Conservation (phyloP, 345 rosid species). For the Eucalyptus erythrocorys region DNA sequence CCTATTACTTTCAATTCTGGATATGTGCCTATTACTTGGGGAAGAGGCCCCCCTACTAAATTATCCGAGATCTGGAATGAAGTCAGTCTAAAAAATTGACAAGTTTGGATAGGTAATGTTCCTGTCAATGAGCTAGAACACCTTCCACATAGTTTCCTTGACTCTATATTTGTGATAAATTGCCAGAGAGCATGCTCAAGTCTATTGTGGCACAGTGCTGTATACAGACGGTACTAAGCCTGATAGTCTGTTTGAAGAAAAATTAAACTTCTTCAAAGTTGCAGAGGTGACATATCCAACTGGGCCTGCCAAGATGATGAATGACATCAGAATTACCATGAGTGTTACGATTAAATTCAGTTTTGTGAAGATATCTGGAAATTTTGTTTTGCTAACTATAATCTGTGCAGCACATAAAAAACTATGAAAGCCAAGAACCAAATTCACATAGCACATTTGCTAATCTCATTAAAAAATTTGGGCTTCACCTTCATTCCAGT, state of each 20-base stretch:
- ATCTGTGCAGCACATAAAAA: background rate
- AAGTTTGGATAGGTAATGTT: no score
- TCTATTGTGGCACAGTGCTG: constrained; percentile 63
- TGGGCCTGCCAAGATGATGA: constrained; percentile 45
- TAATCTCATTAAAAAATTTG: background rate
- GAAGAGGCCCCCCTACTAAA: constrained; percentile 54
- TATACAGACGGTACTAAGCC: constrained; percentile 48
- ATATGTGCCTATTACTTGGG: constrained; percentile 43
- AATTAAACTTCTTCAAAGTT: constrained; percentile 59
- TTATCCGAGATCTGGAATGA: constrained; percentile 50
- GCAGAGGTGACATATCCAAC: constrained; percentile 57
- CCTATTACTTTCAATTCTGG: constrained; percentile 52
- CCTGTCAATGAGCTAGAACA: constrained; percentile 68
- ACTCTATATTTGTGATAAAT: constrained; percentile 47
- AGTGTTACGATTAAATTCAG: background rate
- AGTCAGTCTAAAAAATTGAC: no score
- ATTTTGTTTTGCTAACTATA: background rate
- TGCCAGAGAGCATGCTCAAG: constrained; percentile 59
- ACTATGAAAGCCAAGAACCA: background rate
- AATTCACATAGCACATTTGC: background rate
- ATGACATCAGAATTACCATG: background rate
- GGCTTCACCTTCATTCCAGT: background rate
- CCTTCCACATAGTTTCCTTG: constrained; percentile 77
- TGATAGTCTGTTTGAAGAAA: constrained; percentile 60
- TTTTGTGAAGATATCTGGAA: background rate